phyloP scores from a whole-genome alignment of 164 flowering plant species.

The Nymphaea colorata region DNA sequence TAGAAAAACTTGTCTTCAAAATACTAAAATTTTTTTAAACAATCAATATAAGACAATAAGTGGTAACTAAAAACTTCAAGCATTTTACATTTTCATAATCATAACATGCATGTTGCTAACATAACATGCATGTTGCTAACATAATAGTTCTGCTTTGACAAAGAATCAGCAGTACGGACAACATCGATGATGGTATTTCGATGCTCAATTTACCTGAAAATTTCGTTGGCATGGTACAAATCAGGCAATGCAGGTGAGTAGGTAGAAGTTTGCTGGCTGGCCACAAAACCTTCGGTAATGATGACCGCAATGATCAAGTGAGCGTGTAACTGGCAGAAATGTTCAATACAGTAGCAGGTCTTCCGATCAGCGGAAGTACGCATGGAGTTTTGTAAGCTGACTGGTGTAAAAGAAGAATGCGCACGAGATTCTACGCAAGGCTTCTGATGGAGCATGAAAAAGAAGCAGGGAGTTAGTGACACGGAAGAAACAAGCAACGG shows the following conservation, averaged over 20 bases:
- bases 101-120: too few species aligned
- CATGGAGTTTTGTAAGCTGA: not conserved
- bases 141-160: not conserved
- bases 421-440: not conserved
- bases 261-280: slow-evolving; percentile 8
- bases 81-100: too few species aligned
- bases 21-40: too few species aligned
- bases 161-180: not conserved
- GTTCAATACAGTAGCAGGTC: not conserved
- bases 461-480: too few species aligned
- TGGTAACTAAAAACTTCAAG: too few species aligned
- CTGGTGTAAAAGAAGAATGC: not conserved
- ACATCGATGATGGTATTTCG: slow-evolving; percentile 25
- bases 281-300: slow-evolving; percentile 9
- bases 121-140: not conserved
- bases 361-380: not conserved
- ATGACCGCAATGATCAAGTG: slow-evolving; percentile 11
- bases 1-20: too few species aligned
- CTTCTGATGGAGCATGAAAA: too few species aligned
- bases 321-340: slow-evolving; percentile 16
- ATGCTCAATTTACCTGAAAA: slow-evolving; percentile 9
- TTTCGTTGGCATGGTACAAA: slow-evolving; percentile 7
- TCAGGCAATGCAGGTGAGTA: slow-evolving; percentile 10
- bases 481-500: too few species aligned
- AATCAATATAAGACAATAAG: too few species aligned